These are phyloP conservation scores for Sporothrix mexicana DNA, from an alignment of 2,329 filamentous ascomycete genomes.

Conservation along the genomic window DNA sequence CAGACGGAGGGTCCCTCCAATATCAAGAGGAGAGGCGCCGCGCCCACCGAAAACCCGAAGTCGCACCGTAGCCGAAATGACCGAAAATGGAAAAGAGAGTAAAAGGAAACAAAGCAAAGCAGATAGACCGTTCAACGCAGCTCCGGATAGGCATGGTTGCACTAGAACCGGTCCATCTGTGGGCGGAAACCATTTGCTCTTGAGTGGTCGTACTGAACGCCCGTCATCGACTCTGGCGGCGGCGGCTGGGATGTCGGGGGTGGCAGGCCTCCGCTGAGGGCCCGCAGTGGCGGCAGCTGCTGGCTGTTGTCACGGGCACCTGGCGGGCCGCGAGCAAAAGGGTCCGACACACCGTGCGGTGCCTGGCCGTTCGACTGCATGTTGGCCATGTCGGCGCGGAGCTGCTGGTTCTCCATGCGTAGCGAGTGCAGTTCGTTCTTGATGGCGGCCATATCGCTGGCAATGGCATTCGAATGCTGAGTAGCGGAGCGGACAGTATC, in stretches of 20 bases:
- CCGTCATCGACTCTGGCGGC: constrained; percentile 66
- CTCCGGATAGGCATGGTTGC: background rate
- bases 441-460: constrained; percentile 55
- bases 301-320: constrained; percentile 44
- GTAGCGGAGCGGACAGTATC: constrained; percentile 57
- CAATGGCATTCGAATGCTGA: constrained; percentile 50
- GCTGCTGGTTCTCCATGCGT: constrained; percentile 56
- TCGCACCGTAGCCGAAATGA: background rate
- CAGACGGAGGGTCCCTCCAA: background rate
- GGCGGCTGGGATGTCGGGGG: constrained; percentile 32
- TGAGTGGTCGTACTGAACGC: constrained; percentile 65
- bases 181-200: constrained; percentile 55
- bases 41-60: constrained; percentile 5
- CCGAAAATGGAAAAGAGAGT: background rate
- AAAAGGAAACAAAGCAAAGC: constrained; percentile 1
- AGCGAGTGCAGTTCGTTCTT: constrained; percentile 56
- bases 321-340: constrained; percentile 41
- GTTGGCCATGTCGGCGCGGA: constrained; percentile 48
- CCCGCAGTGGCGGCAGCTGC: constrained; percentile 63
- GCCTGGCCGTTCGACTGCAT: constrained; percentile 38
- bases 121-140: background rate
- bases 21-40: background rate
- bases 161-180: constrained; percentile 32
- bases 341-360: constrained; percentile 37
- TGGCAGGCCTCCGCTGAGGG: constrained; percentile 53